A percentile compares a stretch with the other conserved stretches of the same genome.
phyloP scores from a whole-genome alignment of 2,329 filamentous ascomycete species.

The Penicillium crustosum region DNA sequence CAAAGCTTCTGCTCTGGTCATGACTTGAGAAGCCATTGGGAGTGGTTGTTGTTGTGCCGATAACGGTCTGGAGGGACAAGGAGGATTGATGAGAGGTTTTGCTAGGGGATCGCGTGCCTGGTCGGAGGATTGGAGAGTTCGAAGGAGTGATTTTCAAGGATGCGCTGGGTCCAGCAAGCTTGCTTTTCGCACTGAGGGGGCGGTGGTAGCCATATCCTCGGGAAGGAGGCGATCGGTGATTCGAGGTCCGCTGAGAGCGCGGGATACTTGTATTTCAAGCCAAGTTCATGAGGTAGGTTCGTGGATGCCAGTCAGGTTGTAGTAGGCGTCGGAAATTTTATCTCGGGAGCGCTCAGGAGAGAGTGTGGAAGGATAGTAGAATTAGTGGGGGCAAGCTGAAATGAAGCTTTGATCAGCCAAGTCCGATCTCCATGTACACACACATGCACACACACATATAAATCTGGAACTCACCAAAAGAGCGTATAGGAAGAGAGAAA shows the following conservation, averaged over 20 bases:
- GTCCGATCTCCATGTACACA: neutral
- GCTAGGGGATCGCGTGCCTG: slow-evolving; percentile 63
- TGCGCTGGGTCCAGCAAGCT: slow-evolving; percentile 32
- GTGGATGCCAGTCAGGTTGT: neutral
- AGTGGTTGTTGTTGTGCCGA: slow-evolving; percentile 84
- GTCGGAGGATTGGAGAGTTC: slow-evolving; percentile 68
- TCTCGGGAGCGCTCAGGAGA: slow-evolving; percentile 5
- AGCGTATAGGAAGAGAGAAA: slow-evolving; percentile 6
- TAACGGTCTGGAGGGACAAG: slow-evolving; percentile 76
- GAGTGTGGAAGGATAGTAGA: neutral
- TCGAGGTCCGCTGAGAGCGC: slow-evolving; percentile 29
- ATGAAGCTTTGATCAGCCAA: slow-evolving; percentile 11
- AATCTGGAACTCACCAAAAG: slow-evolving; percentile 2
- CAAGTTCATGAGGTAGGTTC: slow-evolving; percentile 27
- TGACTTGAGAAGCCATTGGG: slow-evolving; percentile 85
- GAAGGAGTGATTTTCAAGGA: slow-evolving; percentile 70
- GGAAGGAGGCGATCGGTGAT: slow-evolving; percentile 21
- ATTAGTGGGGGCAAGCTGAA: slow-evolving; percentile 13
- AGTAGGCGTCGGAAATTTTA: neutral
- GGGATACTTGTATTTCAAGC: slow-evolving; percentile 30
- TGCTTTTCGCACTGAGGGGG: slow-evolving; percentile 37
- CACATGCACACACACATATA: neutral
- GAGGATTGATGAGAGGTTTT: slow-evolving; percentile 49
- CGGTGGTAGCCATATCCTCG: slow-evolving; percentile 41
- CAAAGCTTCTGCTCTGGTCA: slow-evolving; percentile 68